Percentiles rank a stretch among this genome's conserved stretches.
Evolutionary conservation across 2,329 filamentous ascomycete genomes (phyloP).

Genomic region (Trichoderma sp.): DNA sequence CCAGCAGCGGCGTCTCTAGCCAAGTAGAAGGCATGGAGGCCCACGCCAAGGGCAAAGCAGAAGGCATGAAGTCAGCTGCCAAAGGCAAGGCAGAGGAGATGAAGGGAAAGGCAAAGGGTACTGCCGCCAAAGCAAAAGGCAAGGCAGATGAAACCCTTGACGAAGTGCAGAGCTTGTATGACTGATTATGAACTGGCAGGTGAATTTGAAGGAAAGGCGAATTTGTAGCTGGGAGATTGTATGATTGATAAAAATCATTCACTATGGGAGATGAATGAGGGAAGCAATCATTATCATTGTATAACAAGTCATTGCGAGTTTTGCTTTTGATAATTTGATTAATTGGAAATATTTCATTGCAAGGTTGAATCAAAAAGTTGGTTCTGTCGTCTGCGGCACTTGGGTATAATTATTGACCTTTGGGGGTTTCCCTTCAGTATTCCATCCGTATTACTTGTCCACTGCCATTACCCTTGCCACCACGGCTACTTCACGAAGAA

Average conservation of each 20-base stretch:
- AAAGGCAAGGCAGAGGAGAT: constrained; percentile 40
- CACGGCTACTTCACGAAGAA: background rate
- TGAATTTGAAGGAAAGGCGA: background rate
- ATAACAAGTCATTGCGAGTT: constrained; percentile 1
- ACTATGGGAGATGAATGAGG: background rate
- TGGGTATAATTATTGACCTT: background rate
- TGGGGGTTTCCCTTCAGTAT: background rate
- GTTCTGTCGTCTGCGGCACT: background rate
- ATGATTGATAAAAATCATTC: background rate
- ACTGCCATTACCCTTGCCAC: constrained; percentile 5
- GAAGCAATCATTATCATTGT: background rate
- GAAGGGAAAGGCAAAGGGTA: constrained; percentile 45
- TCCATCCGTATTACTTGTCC: background rate
- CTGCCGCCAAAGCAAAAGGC: constrained; percentile 40
- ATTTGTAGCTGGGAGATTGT: background rate
- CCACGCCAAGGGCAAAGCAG: constrained; percentile 38
- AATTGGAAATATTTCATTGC: background rate
- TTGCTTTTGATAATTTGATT: background rate
- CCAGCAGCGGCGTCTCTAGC: constrained; percentile 36
- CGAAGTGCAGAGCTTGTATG: constrained; percentile 36
- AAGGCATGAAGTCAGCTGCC: constrained; percentile 33
- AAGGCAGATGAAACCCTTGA: constrained; percentile 46
- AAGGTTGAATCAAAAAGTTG: background rate
- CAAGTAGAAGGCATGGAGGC: constrained; percentile 34
- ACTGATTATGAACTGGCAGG: background rate